Base-by-base conservation (phyloP, 1,139 yeast genomes). In the Arxiozyma slooffiae region DNA sequence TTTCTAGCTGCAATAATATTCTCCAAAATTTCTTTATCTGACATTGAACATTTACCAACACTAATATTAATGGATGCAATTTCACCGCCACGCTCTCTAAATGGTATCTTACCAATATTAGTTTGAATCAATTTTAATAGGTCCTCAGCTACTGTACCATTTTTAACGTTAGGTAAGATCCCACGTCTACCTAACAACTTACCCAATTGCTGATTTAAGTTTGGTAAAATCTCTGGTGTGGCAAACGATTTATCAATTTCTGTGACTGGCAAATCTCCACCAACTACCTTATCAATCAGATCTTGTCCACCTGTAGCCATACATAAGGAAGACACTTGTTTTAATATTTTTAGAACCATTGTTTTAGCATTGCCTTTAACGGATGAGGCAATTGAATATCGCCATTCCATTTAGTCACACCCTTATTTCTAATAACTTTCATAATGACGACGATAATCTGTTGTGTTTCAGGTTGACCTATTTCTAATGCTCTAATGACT, bases 151-250 rank as follows among this genome's bases (percentile, higher is more conserved):
- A 92, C 94, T 1, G 97, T 90, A 17, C 96, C 95, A 64, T 82
- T 85, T 71, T 89, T 90, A 18, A 79, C 80, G 47, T 79, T 77
- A 47, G 98, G 98, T 87, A 90, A 84, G 57, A 92, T 76, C 30
- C 96, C 96, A 62, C 77, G 81, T 42, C 96, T 95, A 53, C 98
- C 97, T 57, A 94, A 75, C 17, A 77, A 73, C 63, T 89, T 79
- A 30, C 95, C 96, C 38, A 88, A 72, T 49, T 77, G 74, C 48
- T 68, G 64, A 55, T 76, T 77, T 59, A 92, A 74, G 42, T 77
- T 75, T 26, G 78, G 70, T 41, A 78, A 77, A 55, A 88, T 79
- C 48, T 88, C 96, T 1, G 95, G 85, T 1, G 96, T 84, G 8
- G 97, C 95, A 62, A 84, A 82, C 39, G 89, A 82, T 52, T 82